Evolutionary conservation across 208 protist species (phyloP), one percentile per base, ranked within the genome.

Genomic region (Angomonas deanei): DNA sequence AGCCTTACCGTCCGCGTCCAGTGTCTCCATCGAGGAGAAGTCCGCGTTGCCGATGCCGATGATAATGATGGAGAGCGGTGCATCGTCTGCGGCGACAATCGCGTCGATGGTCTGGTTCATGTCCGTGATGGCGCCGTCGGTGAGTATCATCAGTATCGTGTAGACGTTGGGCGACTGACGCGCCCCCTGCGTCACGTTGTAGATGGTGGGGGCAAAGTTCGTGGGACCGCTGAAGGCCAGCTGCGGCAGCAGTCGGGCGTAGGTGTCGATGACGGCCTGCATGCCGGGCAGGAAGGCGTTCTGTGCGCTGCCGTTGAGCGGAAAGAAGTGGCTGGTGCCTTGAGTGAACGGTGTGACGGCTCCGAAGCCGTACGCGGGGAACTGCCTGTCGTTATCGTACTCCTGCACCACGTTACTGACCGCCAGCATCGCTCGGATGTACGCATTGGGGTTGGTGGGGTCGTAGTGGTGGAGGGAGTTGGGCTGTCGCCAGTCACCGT

Each of bases 1-100:
- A n/a, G n/a, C n/a, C n/a, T n/a, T n/a, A n/a, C n/a, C n/a, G n/a
- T 97, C 94, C 49, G 73, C 80, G 62, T 97, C 94, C 0, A 97
- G 73, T 19, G 64, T 47, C n/a, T 90, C 76, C 94, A 98, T 98
- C 24, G 82, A 74, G 26, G 0, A 39, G n/a, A n/a, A n/a, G n/a
- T n/a, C n/a, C n/a, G n/a, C n/a, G n/a, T n/a, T n/a, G n/a, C n/a
- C n/a, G n/a, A 98, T 74, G 42, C 94, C 92, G 34, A 98, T 77
- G 69, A 97, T 97, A 49, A 97, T 66, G 61, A 97, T 93, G 3
- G 82, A 89, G 11, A 97, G 24, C 36, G 91, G 92, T 21, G 82
- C 69, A 8, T 74, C 49, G 17, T 86, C 86, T 10, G 86, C 78
- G 4, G 47, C 65, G 11, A 96, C 72, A 39, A 96, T 92, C 0